Conservation (phyloP, 192 early-diverging fungal genomes). For the Pilobolus umbonatus region DNA sequence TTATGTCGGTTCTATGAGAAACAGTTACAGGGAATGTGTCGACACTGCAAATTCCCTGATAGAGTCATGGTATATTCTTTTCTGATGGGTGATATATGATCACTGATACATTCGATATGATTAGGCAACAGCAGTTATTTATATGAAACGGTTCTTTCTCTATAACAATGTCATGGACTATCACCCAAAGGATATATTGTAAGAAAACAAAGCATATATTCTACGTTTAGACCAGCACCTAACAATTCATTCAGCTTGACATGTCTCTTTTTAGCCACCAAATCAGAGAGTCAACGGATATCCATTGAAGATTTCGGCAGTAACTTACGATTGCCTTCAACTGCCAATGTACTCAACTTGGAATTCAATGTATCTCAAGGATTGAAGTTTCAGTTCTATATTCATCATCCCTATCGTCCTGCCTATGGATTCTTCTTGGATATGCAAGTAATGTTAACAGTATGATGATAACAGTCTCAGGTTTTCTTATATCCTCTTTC, state of each 20-base stretch:
- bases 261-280: slow-evolving; percentile 73
- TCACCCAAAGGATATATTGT: slow-evolving; percentile 74
- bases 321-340: slow-evolving; percentile 41
- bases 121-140: slow-evolving; percentile 75
- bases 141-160: slow-evolving; percentile 77
- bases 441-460: slow-evolving; percentile 50
- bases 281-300: slow-evolving; percentile 68
- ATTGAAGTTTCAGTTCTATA: slow-evolving; percentile 67
- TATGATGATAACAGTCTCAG: neutral
- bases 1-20: slow-evolving; percentile 53
- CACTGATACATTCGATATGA: slow-evolving; percentile 11
- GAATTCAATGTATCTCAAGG: slow-evolving; percentile 69
- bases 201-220: neutral
- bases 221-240: neutral
- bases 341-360: slow-evolving; percentile 52
- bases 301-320: slow-evolving; percentile 68
- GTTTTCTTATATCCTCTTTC: no score
- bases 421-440: slow-evolving; percentile 71
- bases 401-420: slow-evolving; percentile 69
- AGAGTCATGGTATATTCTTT: slow-evolving; percentile 33
- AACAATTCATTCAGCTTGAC: slow-evolving; percentile 41
- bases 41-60: slow-evolving; percentile 39
- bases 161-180: slow-evolving; percentile 79
- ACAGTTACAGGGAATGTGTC: slow-evolving; percentile 40
- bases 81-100: neutral